Evolutionary conservation across 2,329 filamentous ascomycete species (phyloP).

Genomic region (Talaromyces marneffei): DNA sequence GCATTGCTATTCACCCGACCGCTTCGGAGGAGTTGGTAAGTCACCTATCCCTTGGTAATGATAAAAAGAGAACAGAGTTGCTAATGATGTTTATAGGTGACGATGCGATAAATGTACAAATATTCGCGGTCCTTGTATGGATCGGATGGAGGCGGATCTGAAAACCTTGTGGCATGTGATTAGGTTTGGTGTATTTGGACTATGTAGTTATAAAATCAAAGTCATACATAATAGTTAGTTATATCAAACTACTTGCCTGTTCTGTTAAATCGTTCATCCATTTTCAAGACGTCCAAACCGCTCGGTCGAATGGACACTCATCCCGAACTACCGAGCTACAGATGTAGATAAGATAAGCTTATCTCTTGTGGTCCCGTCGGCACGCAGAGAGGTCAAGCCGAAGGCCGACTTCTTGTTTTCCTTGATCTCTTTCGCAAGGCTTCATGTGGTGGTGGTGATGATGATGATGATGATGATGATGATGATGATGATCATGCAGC

Average conservation of each 20-base stretch:
- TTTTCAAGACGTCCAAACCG: neutral
- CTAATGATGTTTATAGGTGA: constrained; percentile 4
- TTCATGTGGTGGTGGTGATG: neutral
- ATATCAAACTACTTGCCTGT: too few species aligned
- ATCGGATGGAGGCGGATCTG: neutral
- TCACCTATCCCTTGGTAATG: too few species aligned
- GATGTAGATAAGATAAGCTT: neutral
- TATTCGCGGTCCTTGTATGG: neutral
- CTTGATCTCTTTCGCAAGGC: neutral
- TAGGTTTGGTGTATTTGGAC: neutral
- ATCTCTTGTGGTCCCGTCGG: neutral
- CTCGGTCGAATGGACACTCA: neutral
- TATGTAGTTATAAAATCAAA: neutral
- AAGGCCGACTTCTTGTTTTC: neutral
- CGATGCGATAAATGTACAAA: constrained; percentile 11
- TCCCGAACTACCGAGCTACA: neutral
- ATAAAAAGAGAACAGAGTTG: neutral
- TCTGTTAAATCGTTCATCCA: too few species aligned
- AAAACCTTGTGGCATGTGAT: neutral
- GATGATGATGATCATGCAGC: too few species aligned
- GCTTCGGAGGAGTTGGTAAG: constrained; percentile 66
- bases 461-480: too few species aligned
- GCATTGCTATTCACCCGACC: constrained; percentile 71
- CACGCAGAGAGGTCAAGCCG: neutral
- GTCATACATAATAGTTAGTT: too few species aligned